These are phyloP conservation scores for Begonia loranthoides DNA, from an alignment of 306 rosid genomes.

Conservation along the genomic window DNA sequence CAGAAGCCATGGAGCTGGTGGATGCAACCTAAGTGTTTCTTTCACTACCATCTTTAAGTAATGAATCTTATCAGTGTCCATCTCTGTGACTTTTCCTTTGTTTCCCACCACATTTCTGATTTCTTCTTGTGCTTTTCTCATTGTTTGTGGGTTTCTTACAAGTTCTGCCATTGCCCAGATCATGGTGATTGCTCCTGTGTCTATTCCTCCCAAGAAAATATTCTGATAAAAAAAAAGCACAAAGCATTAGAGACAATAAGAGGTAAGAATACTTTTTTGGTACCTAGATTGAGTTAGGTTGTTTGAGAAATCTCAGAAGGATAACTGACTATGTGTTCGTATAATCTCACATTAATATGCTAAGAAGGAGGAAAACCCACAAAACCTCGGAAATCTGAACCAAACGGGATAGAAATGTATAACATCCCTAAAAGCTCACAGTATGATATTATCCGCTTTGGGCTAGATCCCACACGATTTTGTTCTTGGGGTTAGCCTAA, in stretches of 20 bases:
- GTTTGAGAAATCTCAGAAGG: too few relatives aligned
- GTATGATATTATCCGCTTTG: too few relatives aligned
- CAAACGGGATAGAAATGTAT: too few relatives aligned
- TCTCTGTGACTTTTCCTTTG: constrained; percentile 17
- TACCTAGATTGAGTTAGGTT: too few relatives aligned
- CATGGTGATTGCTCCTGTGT: constrained; percentile 18
- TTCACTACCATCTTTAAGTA: constrained; percentile 34
- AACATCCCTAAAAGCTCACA: too few relatives aligned
- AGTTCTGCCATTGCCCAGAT: constrained; percentile 31
- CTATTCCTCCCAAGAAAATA: constrained; percentile 23
- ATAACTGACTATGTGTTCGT: neutral
- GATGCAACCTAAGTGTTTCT: constrained; percentile 35
- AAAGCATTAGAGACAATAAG: too few relatives aligned
- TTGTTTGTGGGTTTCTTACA: constrained; percentile 13
- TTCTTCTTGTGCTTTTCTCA: constrained; percentile 32
- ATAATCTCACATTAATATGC: neutral
- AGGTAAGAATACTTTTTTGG: too few relatives aligned
- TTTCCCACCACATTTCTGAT: constrained; percentile 11
- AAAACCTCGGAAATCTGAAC: too few relatives aligned
- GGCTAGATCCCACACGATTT: too few relatives aligned
- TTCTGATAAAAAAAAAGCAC: constrained; percentile 5
- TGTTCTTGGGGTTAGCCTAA: too few relatives aligned
- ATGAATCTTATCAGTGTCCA: constrained; percentile 11
- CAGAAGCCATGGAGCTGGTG: constrained; percentile 28
- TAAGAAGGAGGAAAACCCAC: too few relatives aligned